Percentiles rank a stretch among this genome's conserved stretches.
Evolutionary conservation across 106 monocot genomes (phyloP).

Genomic region (Allium cepa): DNA sequence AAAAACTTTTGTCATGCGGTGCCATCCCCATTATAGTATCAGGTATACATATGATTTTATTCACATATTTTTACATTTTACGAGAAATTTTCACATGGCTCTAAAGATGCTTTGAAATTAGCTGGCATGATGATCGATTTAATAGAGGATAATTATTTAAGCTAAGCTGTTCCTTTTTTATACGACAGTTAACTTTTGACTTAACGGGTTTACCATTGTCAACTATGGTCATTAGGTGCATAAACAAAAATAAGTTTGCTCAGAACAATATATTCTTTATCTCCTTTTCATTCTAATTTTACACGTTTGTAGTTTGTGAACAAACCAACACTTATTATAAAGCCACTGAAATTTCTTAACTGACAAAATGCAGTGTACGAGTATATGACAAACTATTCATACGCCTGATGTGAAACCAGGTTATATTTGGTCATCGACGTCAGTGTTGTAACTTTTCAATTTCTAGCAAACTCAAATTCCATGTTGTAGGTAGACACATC

Average conservation of each 20-base stretch:
- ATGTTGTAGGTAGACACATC: no score
- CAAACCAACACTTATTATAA: no score
- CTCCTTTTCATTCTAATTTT: background rate
- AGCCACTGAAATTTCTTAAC: no score
- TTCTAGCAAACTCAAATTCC: no score
- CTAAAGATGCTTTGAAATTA: background rate
- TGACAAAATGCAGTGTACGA: no score
- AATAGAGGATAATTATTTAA: background rate
- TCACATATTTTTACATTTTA: background rate
- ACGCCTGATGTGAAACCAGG: no score
- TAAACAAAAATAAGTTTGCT: no score
- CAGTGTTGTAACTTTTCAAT: no score
- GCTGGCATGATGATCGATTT: background rate
- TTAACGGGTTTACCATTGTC: background rate
- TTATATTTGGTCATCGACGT: no score
- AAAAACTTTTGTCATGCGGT: constrained; percentile 91
- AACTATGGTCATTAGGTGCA: background rate
- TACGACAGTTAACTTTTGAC: background rate
- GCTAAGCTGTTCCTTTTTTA: background rate
- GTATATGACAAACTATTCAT: no score
- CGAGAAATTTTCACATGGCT: constrained; percentile 3
- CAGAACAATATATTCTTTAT: background rate
- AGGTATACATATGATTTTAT: constrained; percentile 27
- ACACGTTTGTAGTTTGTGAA: no score
- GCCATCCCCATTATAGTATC: constrained; percentile 87